Evolutionary conservation across 2,329 filamentous ascomycete genomes (phyloP).

Genomic region (Paecilomyces fulvus): DNA sequence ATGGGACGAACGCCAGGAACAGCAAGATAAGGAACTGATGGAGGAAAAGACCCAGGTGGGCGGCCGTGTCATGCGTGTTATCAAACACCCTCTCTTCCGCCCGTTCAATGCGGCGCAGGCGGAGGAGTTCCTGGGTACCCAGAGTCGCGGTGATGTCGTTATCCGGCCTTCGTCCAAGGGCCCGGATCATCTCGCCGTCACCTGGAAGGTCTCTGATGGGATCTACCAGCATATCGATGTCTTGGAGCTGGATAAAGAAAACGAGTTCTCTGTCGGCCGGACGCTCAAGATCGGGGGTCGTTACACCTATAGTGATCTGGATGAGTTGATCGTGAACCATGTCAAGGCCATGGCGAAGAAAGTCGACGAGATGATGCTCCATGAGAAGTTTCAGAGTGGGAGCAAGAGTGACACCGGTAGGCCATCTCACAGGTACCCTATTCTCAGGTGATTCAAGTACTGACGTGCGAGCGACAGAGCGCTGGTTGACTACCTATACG

Average conservation of each 20-base stretch:
- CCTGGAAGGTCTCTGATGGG: slow-evolving; percentile 94
- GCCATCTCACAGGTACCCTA: slow-evolving; percentile 25
- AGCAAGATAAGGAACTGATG: slow-evolving; percentile 70
- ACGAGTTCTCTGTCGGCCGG: slow-evolving; percentile 86
- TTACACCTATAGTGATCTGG: slow-evolving; percentile 88
- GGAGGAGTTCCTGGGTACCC: slow-evolving; percentile 83
- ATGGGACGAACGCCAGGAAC: slow-evolving; percentile 81
- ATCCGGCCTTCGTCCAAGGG: slow-evolving; percentile 94
- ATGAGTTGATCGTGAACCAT: slow-evolving; percentile 94
- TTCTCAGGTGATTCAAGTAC: background rate
- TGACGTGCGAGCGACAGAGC: slow-evolving; percentile 49
- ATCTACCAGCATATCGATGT: slow-evolving; percentile 99
- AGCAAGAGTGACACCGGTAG: slow-evolving; percentile 76
- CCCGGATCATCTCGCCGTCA: slow-evolving; percentile 88
- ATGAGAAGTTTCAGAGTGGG: slow-evolving; percentile 86
- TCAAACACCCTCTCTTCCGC: slow-evolving; percentile 95
- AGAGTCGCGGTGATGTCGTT: slow-evolving; percentile 79
- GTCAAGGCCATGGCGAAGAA: slow-evolving; percentile 97
- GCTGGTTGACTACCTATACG: slow-evolving; percentile 93
- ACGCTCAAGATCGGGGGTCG: slow-evolving; percentile 78
- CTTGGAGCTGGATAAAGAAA: slow-evolving; percentile 92
- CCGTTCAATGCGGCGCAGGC: slow-evolving; percentile 88
- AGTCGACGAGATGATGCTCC: slow-evolving; percentile 88
- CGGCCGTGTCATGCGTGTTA: slow-evolving; percentile 82
- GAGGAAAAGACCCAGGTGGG: slow-evolving; percentile 79